These are phyloP conservation scores for Sapria himalayana DNA, from an alignment of 345 rosid genomes.

Conservation along the genomic window DNA sequence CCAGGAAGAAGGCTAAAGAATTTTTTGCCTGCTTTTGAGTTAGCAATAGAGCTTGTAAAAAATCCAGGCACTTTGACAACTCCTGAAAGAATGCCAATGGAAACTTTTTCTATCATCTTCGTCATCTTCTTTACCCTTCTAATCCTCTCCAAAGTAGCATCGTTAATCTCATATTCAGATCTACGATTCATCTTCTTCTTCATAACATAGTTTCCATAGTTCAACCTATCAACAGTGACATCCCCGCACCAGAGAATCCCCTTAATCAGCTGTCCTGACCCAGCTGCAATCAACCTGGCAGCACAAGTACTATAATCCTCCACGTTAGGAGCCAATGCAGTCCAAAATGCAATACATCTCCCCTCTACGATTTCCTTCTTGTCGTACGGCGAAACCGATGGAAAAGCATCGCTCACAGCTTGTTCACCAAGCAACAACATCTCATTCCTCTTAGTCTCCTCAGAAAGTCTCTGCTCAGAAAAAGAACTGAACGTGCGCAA, in stretches of 20 bases:
- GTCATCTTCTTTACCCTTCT: constrained; percentile 82
- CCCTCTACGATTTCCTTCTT: constrained; percentile 32
- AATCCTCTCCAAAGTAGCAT: constrained; percentile 40
- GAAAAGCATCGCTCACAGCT: constrained; percentile 23
- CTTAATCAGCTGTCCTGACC: constrained; percentile 66
- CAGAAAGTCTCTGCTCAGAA: constrained; percentile 27
- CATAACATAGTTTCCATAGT: constrained; percentile 51
- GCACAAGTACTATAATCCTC: constrained; percentile 54
- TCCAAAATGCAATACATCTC: constrained; percentile 75
- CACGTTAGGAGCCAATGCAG: constrained; percentile 85
- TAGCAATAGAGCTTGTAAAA: constrained; percentile 56
- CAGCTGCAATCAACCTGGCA: constrained; percentile 62
- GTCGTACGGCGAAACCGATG: constrained; percentile 30
- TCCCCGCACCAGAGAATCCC: constrained; percentile 95
- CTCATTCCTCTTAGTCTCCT: constrained; percentile 16
- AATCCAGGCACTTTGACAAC: constrained; percentile 63
- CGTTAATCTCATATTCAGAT: constrained; percentile 30
- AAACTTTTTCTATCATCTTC: constrained; percentile 62
- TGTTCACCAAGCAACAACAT: constrained; percentile 13
- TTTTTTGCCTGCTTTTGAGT: constrained; percentile 71
- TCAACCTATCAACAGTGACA: constrained; percentile 68
- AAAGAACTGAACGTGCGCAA: constrained; percentile 38
- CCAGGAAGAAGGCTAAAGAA: constrained; percentile 71
- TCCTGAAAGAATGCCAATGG: constrained; percentile 58
- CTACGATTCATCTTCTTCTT: constrained; percentile 28